Evolutionary conservation across 2,329 filamentous ascomycete species (phyloP), one percentile per base, ranked within the genome.

Genomic region (Epicoccum sorghinum): DNA sequence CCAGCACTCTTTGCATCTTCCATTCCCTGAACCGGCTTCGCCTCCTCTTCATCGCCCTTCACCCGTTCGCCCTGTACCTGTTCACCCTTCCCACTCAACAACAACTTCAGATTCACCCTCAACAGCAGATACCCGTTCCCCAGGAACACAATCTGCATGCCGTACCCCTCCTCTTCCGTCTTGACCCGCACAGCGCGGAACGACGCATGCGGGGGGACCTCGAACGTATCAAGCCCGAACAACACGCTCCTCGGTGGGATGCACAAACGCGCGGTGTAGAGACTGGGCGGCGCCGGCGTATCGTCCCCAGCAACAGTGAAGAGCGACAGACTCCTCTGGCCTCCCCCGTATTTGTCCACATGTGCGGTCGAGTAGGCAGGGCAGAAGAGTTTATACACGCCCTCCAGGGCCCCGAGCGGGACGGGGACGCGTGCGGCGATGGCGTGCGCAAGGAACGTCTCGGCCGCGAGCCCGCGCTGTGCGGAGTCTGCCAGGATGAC

Each of bases 81-180:
- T 18, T 3, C 18, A 18, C 42, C 41, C 60, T 62, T 71, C 0
- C 71, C 71, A 9, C 52, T 56, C 4, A 72, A 54, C 55, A 73
- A 38, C 54, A 70, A 40, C 7, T 58, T 59, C 47, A 73, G 13
- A 55, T 72, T 69, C 4, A 67, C 43, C 12, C 67, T 45, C 3
- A 73, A 23, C 43, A 58, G 52, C 55, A 69, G 24, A 36, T 68
- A 71, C 9, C 71, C 70, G 30, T 69, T 68, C 0, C 71, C 71
- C 33, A 72, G 24, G 39, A 71, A 72, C 6, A 67, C 37, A 4
- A 71, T 27, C 0, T 71, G 62, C 47, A 73, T 53, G 3, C 30
- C 41, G 29, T 71, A 69, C 14, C 64, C 57, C 57, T 72, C 70
- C 0, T 32, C 46, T 7, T 47, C 48, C 2, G 66, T 71, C 54